phyloP scores from a whole-genome alignment of 2,329 filamentous ascomycete genomes.

The Leptographium radiaticola region DNA sequence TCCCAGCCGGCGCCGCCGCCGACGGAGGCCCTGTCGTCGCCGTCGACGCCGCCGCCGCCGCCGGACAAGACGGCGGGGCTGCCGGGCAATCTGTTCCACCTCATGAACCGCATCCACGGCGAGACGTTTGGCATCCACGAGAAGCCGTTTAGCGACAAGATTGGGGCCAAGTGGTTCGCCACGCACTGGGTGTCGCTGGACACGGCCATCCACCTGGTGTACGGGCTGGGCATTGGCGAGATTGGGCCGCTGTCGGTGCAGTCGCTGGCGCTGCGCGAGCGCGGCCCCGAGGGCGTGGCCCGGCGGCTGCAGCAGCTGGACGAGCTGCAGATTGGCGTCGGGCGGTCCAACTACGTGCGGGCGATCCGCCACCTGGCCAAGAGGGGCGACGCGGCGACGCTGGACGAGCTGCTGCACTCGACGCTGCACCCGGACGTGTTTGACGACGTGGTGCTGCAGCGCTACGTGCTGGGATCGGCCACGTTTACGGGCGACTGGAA shows the following conservation, averaged over 20 bases:
- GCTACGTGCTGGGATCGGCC: conserved; percentile 22
- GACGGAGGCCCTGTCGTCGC: not conserved
- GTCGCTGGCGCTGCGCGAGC: conserved; percentile 58
- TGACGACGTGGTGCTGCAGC: conserved; percentile 29
- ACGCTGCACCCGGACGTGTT: conserved; percentile 45
- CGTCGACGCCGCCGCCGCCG: not conserved
- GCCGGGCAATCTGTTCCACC: conserved; percentile 7
- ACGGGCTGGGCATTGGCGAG: conserved; percentile 54
- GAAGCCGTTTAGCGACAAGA: conserved; percentile 48
- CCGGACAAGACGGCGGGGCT: not conserved
- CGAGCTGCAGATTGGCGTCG: conserved; percentile 47
- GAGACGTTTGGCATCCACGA: conserved; percentile 24
- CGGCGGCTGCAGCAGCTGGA: conserved; percentile 48
- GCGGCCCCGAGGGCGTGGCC: conserved; percentile 36
- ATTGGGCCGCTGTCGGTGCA: conserved; percentile 69
- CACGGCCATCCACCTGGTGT: conserved; percentile 55
- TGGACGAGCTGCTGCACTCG: conserved; percentile 30
- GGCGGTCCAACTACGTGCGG: conserved; percentile 49
- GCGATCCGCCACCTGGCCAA: conserved; percentile 52
- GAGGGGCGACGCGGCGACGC: conserved; percentile 36
- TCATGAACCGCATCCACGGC: conserved; percentile 22
- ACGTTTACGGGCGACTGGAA: conserved; percentile 25
- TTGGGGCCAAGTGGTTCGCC: conserved; percentile 74
- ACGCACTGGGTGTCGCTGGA: conserved; percentile 57
- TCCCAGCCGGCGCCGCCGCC: not conserved